Evolutionary conservation across 2,329 filamentous ascomycete genomes (phyloP).

Genomic region (Botrytis cinerea): DNA sequence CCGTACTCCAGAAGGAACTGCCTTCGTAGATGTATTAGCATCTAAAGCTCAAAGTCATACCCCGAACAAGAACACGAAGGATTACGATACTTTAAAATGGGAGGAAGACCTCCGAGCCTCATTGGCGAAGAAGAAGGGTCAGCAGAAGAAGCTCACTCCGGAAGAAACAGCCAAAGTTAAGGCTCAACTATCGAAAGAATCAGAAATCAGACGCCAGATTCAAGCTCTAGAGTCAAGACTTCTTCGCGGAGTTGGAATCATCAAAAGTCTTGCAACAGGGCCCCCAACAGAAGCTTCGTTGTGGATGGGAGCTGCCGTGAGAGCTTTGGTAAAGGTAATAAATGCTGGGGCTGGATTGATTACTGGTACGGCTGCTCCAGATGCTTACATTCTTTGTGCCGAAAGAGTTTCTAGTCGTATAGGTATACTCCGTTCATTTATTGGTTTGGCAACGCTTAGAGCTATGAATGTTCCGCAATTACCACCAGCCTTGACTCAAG

Average conservation of each 20-base stretch:
- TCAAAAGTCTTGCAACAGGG: slow-evolving; percentile 77
- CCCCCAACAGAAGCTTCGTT: slow-evolving; percentile 85
- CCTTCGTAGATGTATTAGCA: slow-evolving; percentile 87
- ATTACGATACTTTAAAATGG: slow-evolving; percentile 96
- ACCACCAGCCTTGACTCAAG: slow-evolving; percentile 69
- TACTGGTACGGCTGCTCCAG: slow-evolving; percentile 75
- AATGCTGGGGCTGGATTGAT: slow-evolving; percentile 79
- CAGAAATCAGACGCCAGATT: slow-evolving; percentile 74
- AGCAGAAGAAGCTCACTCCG: slow-evolving; percentile 83
- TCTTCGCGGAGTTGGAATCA: slow-evolving; percentile 80
- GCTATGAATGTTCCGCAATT: slow-evolving; percentile 74
- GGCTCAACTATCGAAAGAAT: slow-evolving; percentile 85
- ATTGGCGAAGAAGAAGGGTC: slow-evolving; percentile 89
- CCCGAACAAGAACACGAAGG: slow-evolving; percentile 87
- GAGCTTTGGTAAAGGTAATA: slow-evolving; percentile 71
- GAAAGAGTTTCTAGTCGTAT: slow-evolving; percentile 73
- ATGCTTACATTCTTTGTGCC: slow-evolving; percentile 78
- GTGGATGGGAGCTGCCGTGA: slow-evolving; percentile 85
- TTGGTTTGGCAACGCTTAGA: slow-evolving; percentile 84
- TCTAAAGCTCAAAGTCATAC: slow-evolving; percentile 71
- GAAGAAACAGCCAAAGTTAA: slow-evolving; percentile 92
- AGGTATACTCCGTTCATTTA: slow-evolving; percentile 74
- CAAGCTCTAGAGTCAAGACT: slow-evolving; percentile 69
- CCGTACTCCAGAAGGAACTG: slow-evolving; percentile 82
- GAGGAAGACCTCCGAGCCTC: slow-evolving; percentile 88